phyloP scores from a whole-genome alignment of 192 early-diverging fungal species.

The Tieghemiomyces parasiticus region DNA sequence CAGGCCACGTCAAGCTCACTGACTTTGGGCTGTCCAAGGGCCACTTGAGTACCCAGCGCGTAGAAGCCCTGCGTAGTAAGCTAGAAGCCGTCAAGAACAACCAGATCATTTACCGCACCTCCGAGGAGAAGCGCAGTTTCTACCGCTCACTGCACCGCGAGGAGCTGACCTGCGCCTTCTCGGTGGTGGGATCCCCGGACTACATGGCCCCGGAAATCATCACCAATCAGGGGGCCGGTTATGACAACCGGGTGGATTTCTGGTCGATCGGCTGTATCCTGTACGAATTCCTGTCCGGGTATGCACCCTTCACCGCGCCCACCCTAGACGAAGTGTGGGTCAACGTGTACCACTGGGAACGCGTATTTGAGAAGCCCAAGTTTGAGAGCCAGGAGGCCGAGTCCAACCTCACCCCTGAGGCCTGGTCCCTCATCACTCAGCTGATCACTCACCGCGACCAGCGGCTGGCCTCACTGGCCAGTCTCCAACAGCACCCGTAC shows the following conservation, averaged over 20 bases:
- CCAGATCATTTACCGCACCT: conserved; percentile 25
- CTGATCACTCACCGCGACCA: conserved; percentile 34
- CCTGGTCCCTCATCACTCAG: conserved; percentile 61
- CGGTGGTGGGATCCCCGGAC: conserved; percentile 78
- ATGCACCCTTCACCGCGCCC: conserved; percentile 54
- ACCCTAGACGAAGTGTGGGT: conserved; percentile 63
- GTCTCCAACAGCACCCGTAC: conserved; percentile 37
- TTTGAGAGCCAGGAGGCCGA: conserved; percentile 64
- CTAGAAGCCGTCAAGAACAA: conserved; percentile 38
- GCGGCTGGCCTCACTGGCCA: conserved; percentile 36
- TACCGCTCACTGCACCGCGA: conserved; percentile 30
- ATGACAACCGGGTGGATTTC: conserved; percentile 56
- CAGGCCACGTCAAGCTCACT: conserved; percentile 77
- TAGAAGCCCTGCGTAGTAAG: conserved; percentile 31
- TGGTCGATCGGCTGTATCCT: conserved; percentile 65
- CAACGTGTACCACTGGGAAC: conserved; percentile 71
- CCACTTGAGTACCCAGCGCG: conserved; percentile 35
- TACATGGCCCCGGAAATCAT: conserved; percentile 92
- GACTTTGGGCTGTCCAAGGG: conserved; percentile 87
- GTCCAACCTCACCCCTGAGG: conserved; percentile 56
- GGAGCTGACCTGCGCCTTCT: conserved; percentile 50
- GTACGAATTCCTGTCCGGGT: conserved; percentile 60
- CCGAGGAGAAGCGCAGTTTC: conserved; percentile 26
- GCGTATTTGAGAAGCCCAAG: conserved; percentile 60
- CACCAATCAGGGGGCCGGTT: conserved; percentile 36